Base-by-base conservation (phyloP, 2,329 filamentous ascomycete species). In the Colletotrichum siamense region DNA sequence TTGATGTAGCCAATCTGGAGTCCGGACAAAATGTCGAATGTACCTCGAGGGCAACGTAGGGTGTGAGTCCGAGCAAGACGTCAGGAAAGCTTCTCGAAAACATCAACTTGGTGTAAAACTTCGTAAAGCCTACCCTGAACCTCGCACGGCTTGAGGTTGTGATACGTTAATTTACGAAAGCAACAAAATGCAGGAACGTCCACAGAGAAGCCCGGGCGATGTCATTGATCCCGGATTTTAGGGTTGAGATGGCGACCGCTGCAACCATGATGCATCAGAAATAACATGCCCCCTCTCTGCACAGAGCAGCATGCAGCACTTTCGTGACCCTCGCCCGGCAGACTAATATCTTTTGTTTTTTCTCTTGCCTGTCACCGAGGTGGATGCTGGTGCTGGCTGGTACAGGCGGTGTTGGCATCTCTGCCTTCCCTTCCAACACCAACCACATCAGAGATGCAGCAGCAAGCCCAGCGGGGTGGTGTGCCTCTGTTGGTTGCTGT, bases 141-240 rank as follows among this genome's bases (percentile, higher is more conserved):
- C 39, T 59, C 30, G 13, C 22, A 36, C 16, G 9, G 9, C 32
- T 22, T 24, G 22, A 24, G 16, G n/a, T 28, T 55, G 64, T 73
- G 64, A 76, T 76, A 76, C 73, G 73, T 39, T 36, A 18, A 55
- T 49, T 69, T 76, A 76, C 73, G 73, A 65, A 62, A 62, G 32
- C 36, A 24, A 24, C 39, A 24, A 9, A 44, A 61, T 69, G 44
- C 70, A 76, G 63, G 44, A 59, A 69, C 44, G 34, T 4, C 30
- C 28, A 63, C 22, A 18, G 18, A n/a, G 26, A 57, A 55, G 55
- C 30, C 32, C 63, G 63, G 24, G n/a, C 55, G 69, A 64, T 73
- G 26, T 30, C 24, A 55, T 72, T 26, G 69, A 67, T 28, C 34
- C 28, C 61, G 24, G 30, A 63, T 7, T 44, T 16, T 30, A 44